These are phyloP conservation scores for Daldinia loculata DNA, from an alignment of 495 filamentous ascomycete genomes.

Conservation along the genomic window DNA sequence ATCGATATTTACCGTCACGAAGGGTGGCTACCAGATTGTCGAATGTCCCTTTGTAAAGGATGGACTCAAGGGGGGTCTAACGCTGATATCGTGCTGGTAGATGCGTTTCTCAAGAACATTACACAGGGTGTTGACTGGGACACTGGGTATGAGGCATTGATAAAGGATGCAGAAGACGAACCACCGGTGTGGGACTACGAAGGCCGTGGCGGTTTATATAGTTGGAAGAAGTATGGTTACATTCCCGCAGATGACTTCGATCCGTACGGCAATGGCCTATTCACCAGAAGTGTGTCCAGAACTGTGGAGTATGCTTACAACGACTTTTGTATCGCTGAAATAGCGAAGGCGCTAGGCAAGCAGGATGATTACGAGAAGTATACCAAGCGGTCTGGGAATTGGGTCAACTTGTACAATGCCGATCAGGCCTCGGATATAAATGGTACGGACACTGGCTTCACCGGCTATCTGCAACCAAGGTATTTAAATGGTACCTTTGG, in stretches of 20 bases:
- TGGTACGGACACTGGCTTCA: slow-evolving; percentile 66
- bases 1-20: slow-evolving; percentile 73
- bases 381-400: slow-evolving; percentile 63
- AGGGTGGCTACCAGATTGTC: slow-evolving; percentile 71
- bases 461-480: slow-evolving; percentile 71
- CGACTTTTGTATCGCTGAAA: slow-evolving; percentile 72
- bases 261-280: slow-evolving; percentile 65
- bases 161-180: slow-evolving; percentile 74
- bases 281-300: slow-evolving; percentile 72
- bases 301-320: slow-evolving; percentile 78
- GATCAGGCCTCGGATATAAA: slow-evolving; percentile 65
- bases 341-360: slow-evolving; percentile 65
- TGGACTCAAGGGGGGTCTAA: slow-evolving; percentile 78
- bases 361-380: slow-evolving; percentile 67
- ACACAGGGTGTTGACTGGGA: slow-evolving; percentile 68
- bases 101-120: slow-evolving; percentile 72
- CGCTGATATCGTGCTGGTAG: slow-evolving; percentile 71
- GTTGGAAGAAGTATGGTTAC: slow-evolving; percentile 70
- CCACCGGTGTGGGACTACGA: slow-evolving; percentile 71
- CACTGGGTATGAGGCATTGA: slow-evolving; percentile 69
- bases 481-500: slow-evolving; percentile 68
- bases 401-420: slow-evolving; percentile 69
- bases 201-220: slow-evolving; percentile 70
- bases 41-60: slow-evolving; percentile 70
- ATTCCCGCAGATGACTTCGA: slow-evolving; percentile 72